These are phyloP conservation scores for Cyberlindnera maritima DNA, from an alignment of 805 yeast species.

Conservation along the genomic window DNA sequence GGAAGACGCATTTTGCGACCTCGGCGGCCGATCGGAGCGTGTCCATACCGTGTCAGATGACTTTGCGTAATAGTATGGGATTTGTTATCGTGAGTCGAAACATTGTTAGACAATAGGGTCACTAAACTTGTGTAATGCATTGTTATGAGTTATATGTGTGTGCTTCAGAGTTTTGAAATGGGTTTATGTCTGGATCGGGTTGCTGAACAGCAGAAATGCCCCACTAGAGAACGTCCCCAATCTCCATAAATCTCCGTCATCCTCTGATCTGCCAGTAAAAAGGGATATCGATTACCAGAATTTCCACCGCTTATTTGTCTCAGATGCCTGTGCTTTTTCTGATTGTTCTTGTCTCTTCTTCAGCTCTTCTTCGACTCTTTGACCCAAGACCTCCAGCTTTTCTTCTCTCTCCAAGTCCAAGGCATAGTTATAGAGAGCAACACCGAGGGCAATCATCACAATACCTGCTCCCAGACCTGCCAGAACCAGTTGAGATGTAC, in stretches of 20 bases:
- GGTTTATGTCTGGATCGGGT: too few species aligned
- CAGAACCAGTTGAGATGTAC: constrained; percentile 16
- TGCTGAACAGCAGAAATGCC: too few species aligned
- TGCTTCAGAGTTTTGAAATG: too few species aligned
- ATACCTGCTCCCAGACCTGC: constrained; percentile 20
- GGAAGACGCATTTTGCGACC: constrained; percentile 1
- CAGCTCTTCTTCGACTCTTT: constrained; percentile 7
- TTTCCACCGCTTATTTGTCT: constrained; percentile 1
- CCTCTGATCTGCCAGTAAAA: too few species aligned
- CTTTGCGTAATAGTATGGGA: neutral
- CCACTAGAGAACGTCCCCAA: too few species aligned
- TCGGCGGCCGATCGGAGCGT: constrained; percentile 3
- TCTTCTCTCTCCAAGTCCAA: constrained; percentile 20
- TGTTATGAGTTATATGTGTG: neutral
- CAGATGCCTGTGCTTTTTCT: neutral
- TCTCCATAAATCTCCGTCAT: too few species aligned
- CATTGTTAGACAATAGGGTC: neutral
- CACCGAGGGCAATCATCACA: constrained; percentile 19
- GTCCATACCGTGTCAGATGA: constrained; percentile 5
- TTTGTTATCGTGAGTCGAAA: neutral
- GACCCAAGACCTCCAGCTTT: constrained; percentile 8
- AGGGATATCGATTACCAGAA: neutral
- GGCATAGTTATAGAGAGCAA: constrained; percentile 20
- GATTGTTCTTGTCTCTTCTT: constrained; percentile 5
- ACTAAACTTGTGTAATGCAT: neutral